These are phyloP conservation scores for Papiliotrema fonsecae DNA, from an alignment of 1,284 basidiomycete species.

Conservation along the genomic window DNA sequence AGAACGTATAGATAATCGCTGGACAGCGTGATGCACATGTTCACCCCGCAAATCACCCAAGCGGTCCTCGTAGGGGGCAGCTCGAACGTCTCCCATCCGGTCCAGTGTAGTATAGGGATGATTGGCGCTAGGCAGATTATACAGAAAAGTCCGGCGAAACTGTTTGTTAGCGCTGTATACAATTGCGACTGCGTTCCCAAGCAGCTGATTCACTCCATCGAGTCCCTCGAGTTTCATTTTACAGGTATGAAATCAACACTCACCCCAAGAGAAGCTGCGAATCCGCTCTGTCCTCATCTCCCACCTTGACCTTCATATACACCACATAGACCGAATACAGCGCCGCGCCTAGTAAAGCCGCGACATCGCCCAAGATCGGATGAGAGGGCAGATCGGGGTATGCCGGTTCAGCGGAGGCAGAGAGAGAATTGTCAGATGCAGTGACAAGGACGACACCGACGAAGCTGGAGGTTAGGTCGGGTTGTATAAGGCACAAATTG, in stretches of 20 bases:
- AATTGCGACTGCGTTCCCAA: slow-evolving; percentile 18
- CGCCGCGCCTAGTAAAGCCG: slow-evolving; percentile 74
- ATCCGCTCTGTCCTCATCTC: slow-evolving; percentile 75
- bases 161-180: no score
- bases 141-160: slow-evolving; percentile 86
- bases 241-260: no score
- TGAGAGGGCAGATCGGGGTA: slow-evolving; percentile 21
- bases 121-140: slow-evolving; percentile 76
- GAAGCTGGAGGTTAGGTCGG: slow-evolving; percentile 56
- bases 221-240: no score
- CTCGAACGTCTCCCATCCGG: slow-evolving; percentile 70
- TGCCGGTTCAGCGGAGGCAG: slow-evolving; percentile 12
- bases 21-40: slow-evolving; percentile 79
- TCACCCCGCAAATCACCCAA: slow-evolving; percentile 66
- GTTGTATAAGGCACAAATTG: not conserved
- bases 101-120: slow-evolving; percentile 71
- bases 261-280: slow-evolving; percentile 88
- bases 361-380: slow-evolving; percentile 63
- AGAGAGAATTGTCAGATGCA: slow-evolving; percentile 61
- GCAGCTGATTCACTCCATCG: not conserved
- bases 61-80: slow-evolving; percentile 61
- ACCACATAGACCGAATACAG: slow-evolving; percentile 91
- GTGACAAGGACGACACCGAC: slow-evolving; percentile 81
- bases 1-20: slow-evolving; percentile 80
- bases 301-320: slow-evolving; percentile 81